These are phyloP conservation scores for Aureobasidium lini DNA, from an alignment of 2,329 filamentous ascomycete species.

Conservation along the genomic window DNA sequence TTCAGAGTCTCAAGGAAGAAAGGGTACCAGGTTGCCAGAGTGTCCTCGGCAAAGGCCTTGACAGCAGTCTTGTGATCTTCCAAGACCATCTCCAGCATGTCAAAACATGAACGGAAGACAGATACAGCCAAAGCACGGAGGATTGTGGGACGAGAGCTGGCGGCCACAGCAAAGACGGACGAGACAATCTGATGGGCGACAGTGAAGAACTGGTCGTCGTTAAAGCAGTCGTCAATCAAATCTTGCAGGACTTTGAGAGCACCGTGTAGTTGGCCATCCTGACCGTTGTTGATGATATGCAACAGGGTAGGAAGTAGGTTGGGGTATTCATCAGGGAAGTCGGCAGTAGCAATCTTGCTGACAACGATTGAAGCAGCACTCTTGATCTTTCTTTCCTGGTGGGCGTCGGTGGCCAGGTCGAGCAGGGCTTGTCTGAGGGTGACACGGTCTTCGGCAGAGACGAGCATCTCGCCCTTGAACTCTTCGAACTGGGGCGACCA, in stretches of 20 bases:
- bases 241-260: conserved; percentile 82
- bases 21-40: conserved; percentile 72
- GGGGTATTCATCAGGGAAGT: conserved; percentile 96
- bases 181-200: conserved; percentile 81
- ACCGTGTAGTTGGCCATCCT: conserved; percentile 76
- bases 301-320: conserved; percentile 74
- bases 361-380: conserved; percentile 80
- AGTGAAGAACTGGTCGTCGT: conserved; percentile 88
- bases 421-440: conserved; percentile 68
- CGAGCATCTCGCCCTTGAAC: conserved; percentile 58
- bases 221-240: conserved; percentile 87
- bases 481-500: conserved; percentile 75
- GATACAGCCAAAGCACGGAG: conserved; percentile 80
- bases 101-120: conserved; percentile 86
- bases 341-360: conserved; percentile 86
- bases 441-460: conserved; percentile 65
- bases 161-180: conserved; percentile 73
- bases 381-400: conserved; percentile 76
- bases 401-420: conserved; percentile 66
- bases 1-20: conserved; percentile 81
- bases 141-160: conserved; percentile 63
- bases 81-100: conserved; percentile 93
- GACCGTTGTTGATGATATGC: conserved; percentile 65
- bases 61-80: conserved; percentile 84
- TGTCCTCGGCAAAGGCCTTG: conserved; percentile 81